phyloP scores from a whole-genome alignment of 148 eudicot genomes.

The Rhododendron vialii region DNA sequence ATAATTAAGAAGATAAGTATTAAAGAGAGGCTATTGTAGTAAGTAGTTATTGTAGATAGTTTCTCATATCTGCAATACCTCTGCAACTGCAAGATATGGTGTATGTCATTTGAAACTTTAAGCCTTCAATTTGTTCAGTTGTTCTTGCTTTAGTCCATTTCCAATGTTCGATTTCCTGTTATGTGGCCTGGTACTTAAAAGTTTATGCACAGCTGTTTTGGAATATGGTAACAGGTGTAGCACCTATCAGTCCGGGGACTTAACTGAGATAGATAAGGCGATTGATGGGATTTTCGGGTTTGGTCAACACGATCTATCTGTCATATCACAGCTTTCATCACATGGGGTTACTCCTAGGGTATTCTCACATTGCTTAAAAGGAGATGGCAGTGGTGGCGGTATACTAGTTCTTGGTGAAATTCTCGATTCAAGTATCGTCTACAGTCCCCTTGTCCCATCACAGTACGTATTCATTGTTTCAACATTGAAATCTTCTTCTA shows the following conservation, averaged over 20 bases:
- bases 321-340: slow-evolving; percentile 78
- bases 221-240: slow-evolving; percentile 66
- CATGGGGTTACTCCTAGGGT: slow-evolving; percentile 85
- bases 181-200: background rate
- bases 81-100: background rate
- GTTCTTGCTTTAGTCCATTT: background rate
- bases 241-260: slow-evolving; percentile 80
- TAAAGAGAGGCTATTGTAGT: background rate
- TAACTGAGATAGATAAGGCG: slow-evolving; percentile 77
- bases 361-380: slow-evolving; percentile 96
- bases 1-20: background rate
- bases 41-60: background rate
- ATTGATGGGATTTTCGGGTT: slow-evolving; percentile 96
- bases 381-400: slow-evolving; percentile 92
- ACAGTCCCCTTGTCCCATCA: slow-evolving; percentile 94
- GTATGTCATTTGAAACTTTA: background rate
- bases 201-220: slow-evolving; percentile 14
- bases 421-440: slow-evolving; percentile 87
- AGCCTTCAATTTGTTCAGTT: background rate
- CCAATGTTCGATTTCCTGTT: background rate
- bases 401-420: slow-evolving; percentile 98
- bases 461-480: slow-evolving; percentile 62
- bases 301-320: slow-evolving; percentile 84
- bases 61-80: background rate
- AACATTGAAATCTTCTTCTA: background rate